Conservation (phyloP, 192 early-diverging fungal genomes). For the Backusella circina region DNA sequence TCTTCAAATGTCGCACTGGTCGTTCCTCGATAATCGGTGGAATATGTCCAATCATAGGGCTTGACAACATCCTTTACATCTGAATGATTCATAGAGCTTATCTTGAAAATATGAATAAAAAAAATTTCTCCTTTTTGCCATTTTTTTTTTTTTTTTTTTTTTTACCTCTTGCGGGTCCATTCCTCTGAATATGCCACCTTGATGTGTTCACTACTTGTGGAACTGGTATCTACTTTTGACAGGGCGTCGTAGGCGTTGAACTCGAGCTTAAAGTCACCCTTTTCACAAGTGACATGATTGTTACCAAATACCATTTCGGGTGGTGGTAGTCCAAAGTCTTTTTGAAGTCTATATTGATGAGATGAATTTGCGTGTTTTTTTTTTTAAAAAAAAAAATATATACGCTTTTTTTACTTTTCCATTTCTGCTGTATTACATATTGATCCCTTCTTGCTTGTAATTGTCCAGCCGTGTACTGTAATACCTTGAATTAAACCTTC, state of each 20-base stretch:
- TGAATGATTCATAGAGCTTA: conserved; percentile 48
- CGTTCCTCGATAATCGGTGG: conserved; percentile 78
- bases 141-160: neutral
- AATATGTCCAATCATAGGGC: conserved; percentile 98
- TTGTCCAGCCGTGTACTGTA: conserved; percentile 44
- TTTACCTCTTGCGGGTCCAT: conserved; percentile 80
- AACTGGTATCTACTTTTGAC: conserved; percentile 62
- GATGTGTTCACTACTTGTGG: conserved; percentile 64
- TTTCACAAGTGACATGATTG: conserved; percentile 65
- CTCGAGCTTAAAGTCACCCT: conserved; percentile 52
- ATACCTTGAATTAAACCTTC: conserved; percentile 42
- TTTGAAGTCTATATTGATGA: conserved; percentile 34
- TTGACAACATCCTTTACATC: conserved; percentile 82
- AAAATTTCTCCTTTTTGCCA: neutral
- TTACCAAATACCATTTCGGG: conserved; percentile 98
- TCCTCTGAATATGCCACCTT: conserved; percentile 83
- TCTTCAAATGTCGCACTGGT: conserved; percentile 24
- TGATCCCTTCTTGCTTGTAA: conserved; percentile 44
- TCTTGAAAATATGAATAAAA: neutral
- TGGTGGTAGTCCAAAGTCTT: conserved; percentile 64
- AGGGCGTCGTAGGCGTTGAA: conserved; percentile 78
- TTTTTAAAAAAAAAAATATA: neutral
- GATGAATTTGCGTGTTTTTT: neutral
- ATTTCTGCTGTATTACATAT: conserved; percentile 56
- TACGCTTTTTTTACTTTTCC: conserved; percentile 53